Evolutionary conservation across 2,329 filamentous ascomycete genomes (phyloP).

Genomic region (Acrodontium crateriforme): DNA sequence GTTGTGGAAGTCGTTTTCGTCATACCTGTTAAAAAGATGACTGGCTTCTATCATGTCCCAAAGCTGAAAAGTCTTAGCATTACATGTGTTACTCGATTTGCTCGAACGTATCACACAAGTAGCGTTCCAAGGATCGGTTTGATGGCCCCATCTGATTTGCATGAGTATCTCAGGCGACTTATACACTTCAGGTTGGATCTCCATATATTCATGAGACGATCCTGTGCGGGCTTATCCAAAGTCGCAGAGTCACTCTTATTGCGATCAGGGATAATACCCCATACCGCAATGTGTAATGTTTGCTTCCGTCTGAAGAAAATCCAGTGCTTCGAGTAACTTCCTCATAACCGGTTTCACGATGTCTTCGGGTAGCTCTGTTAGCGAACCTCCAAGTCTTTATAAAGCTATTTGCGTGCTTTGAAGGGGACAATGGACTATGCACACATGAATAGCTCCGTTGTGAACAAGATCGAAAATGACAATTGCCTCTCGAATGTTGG

Average conservation of each 20-base stretch:
- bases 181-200: conserved; percentile 4
- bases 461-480: conserved; percentile 5
- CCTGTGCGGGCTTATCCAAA: conserved; percentile 3
- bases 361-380: neutral
- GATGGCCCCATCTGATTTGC: conserved; percentile 1
- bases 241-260: no score
- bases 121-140: conserved; percentile 3
- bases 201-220: conserved; percentile 1
- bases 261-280: no score
- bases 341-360: conserved; percentile 6
- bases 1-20: conserved; percentile 3
- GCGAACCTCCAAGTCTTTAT: neutral
- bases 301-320: conserved; percentile 10
- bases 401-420: conserved; percentile 6
- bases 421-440: conserved; percentile 7
- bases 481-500: conserved; percentile 3
- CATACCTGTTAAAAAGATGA: conserved; percentile 4
- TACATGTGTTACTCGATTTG: neutral
- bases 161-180: conserved; percentile 4
- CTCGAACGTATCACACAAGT: conserved; percentile 2
- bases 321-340: conserved; percentile 11
- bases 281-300: conserved; percentile 10
- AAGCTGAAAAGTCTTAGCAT: conserved; percentile 1
- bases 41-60: conserved; percentile 4
- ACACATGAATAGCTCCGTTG: conserved; percentile 3